These are phyloP conservation scores for Nannochloropsis gaditana DNA, from an alignment of 108 stramenopile species.

Conservation along the genomic window DNA sequence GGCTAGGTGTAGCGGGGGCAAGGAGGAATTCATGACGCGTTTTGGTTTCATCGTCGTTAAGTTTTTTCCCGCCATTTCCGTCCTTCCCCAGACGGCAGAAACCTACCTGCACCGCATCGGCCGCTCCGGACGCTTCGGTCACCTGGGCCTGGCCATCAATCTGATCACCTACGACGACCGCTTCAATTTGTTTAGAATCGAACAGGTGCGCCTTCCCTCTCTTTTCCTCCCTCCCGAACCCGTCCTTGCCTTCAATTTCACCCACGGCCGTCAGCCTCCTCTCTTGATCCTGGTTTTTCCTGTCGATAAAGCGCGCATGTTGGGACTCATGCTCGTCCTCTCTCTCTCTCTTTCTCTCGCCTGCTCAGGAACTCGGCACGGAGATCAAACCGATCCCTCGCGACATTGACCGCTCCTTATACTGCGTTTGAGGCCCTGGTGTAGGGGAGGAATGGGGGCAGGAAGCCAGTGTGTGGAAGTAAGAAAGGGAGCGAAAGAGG, in stretches of 20 bases:
- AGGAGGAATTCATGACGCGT: too few species aligned
- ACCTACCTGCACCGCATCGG: conserved; percentile 98
- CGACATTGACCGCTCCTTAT: conserved; percentile 85
- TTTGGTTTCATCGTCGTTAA: too few species aligned
- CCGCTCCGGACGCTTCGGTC: conserved; percentile 93
- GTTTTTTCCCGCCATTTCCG: conserved; percentile 60
- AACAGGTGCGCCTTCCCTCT: conserved; percentile 32
- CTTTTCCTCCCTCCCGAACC: too few species aligned
- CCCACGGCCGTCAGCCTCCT: not conserved
- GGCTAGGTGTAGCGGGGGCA: too few species aligned
- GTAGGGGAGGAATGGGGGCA: not conserved
- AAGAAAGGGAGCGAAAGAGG: too few species aligned
- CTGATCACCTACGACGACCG: conserved; percentile 93
- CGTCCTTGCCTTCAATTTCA: not conserved
- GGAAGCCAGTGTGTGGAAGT: too few species aligned
- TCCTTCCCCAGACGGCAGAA: conserved; percentile 89
- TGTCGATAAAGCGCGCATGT: not conserved
- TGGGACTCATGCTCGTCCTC: not conserved
- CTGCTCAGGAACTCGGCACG: conserved; percentile 81
- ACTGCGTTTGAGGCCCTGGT: conserved; percentile 67
- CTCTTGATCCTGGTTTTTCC: not conserved
- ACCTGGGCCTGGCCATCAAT: conserved; percentile 95
- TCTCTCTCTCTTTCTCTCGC: not conserved
- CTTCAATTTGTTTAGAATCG: conserved; percentile 68
- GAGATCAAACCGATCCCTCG: conserved; percentile 95